phyloP scores from a whole-genome alignment of 768 basidiomycete genomes.

The Lactarius evosmus region DNA sequence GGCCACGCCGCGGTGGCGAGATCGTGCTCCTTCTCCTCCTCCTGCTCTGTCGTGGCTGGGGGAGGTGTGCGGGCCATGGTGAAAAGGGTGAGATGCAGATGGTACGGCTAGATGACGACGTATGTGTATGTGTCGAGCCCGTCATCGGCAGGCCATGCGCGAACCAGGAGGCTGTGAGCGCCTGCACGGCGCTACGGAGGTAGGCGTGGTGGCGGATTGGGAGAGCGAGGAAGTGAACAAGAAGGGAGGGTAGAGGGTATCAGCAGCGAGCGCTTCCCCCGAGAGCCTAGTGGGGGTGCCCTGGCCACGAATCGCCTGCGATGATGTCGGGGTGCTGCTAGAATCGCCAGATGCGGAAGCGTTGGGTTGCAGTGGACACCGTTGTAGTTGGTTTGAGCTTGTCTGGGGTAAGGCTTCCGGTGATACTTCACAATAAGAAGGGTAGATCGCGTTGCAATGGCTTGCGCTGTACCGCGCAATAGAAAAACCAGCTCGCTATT shows the following conservation, averaged over 20 bases:
- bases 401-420: background rate
- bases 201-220: constrained; percentile 33
- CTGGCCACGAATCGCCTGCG: background rate
- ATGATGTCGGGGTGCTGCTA: background rate
- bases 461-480: too few relatives aligned
- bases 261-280: background rate
- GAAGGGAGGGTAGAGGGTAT: too few relatives aligned
- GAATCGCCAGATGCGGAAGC: background rate
- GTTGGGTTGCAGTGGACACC: background rate
- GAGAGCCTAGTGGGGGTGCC: too few relatives aligned
- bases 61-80: constrained; percentile 54
- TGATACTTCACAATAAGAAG: too few relatives aligned
- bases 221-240: constrained; percentile 21
- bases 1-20: constrained; percentile 30
- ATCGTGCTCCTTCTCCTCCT: constrained; percentile 18
- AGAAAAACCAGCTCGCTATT: too few relatives aligned
- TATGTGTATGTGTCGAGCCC: constrained; percentile 61
- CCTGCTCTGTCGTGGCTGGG: constrained; percentile 20
- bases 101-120: constrained; percentile 51
- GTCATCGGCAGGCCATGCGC: constrained; percentile 36
- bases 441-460: too few relatives aligned
- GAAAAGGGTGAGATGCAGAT: constrained; percentile 73
- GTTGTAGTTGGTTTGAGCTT: background rate
- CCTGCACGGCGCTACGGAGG: constrained; percentile 31
- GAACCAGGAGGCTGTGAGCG: constrained; percentile 35